Base-by-base conservation (phyloP, 1,284 basidiomycete species). In the Xanthoconium separans region DNA sequence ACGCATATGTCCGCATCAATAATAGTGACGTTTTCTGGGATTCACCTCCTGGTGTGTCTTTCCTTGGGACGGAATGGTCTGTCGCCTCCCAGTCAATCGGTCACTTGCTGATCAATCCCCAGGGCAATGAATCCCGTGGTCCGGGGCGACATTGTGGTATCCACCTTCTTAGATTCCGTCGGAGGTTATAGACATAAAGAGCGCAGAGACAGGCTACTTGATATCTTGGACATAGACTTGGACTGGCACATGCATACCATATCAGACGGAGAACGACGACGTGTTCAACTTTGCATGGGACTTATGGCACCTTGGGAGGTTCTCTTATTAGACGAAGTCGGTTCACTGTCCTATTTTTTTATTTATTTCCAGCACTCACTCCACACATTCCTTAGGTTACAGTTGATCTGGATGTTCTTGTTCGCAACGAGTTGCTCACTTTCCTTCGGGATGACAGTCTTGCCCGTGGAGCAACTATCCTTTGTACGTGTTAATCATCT, bases 61-160 rank as follows among this genome's bases (percentile, higher is more conserved):
- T 95, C 69, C 83, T 99, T 24, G 95, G 95, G 50, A 92, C 93
- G 2, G 92, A 95, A 75, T 95, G 91, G 92, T 88, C 52, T 44
- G 79, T 75, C 22, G 30, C 41, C 52, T 29, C 46, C 41, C 41
- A 15, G 33, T 47, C 47, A 2, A 47, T 30, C 13, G 9, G 30
- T 47, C 15, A 39, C 33, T 5, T 13, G 12, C 48, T 44, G n/a
- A 29, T 47, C 15, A 24, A 7, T 11, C 16, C 16, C 10, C 63
- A 89, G 93, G 93, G 93, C 94, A 6, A 91, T 91, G 85, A 98
- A 98, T 73, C 95, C 95, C 2, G 95, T 98, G 48, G 96, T 99
- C 3, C 84, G 95, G 37, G 81, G 90, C 5, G 95, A 97, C 71
- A 94, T 97, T 55, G 77, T 86, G 40, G 95, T 98, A 4, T 87